Base-by-base conservation (phyloP, 108 stramenopile species). In the Skeletonema marinoi region DNA sequence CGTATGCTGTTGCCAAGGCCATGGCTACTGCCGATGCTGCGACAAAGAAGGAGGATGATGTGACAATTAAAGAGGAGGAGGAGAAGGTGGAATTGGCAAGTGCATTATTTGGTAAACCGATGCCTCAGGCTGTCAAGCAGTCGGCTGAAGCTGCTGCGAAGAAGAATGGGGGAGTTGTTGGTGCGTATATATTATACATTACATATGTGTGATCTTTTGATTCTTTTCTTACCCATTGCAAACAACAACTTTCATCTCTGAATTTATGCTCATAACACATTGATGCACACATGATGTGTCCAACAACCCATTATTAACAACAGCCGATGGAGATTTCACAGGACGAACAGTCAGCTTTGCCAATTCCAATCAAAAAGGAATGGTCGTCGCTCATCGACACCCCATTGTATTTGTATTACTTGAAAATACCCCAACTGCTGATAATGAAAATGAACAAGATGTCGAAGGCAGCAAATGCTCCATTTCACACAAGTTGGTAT, bases 321-420 rank as follows among this genome's bases (percentile, higher is more conserved):
- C 51, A 78, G 71, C 81, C 42, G 89, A 88, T 25, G 87, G 85
- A 71, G 94, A 96, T 77, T 84, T 92, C 42, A 84, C 77, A 2
- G 94, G 94, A 66, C 78, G 83, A 62, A 74, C 78, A 29, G 85
- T 89, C 44, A 44, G 73, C 25, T 86, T 96, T 68, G 46, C 78
- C 10, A 59, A 81, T 51, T 80, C 80, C 1, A 51, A 80, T 4
- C 44, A 46, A 46, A 70, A 38, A 46, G 95, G 95, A 31, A 69
- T 92, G 16, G 86, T 93, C 16, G 83, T 96, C 9, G 87, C 88
- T 4, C 89, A 94, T 71, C 82, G 95, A 54, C 90, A 90, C 67
- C 95, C 95, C 16, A 76, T 96, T 58, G 90, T 85, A 32, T 96
- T 94, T 77, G 91, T 94, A 17, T 77, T 89, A 8, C 61, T 70